phyloP scores from a whole-genome alignment of 768 basidiomycete species.

The Termitomyces sp. region DNA sequence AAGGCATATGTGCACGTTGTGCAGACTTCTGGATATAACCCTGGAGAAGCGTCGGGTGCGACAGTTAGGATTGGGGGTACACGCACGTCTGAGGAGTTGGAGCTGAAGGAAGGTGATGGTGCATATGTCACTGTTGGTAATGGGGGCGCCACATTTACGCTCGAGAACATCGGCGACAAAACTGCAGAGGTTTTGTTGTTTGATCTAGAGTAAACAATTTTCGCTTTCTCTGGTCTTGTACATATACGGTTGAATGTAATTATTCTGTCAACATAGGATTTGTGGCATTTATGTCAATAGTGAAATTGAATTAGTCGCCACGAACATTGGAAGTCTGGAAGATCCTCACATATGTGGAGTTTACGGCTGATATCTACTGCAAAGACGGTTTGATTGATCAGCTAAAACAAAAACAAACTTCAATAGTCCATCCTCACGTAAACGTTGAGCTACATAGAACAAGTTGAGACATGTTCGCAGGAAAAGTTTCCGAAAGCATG shows the following conservation, averaged over 20 bases:
- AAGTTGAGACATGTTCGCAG: background rate
- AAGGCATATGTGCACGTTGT: slow-evolving; percentile 85
- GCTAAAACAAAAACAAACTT: too few relatives aligned
- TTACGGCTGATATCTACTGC: too few relatives aligned
- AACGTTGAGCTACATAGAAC: background rate
- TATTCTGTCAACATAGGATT: background rate
- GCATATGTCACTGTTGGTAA: slow-evolving; percentile 59
- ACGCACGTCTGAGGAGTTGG: slow-evolving; percentile 30
- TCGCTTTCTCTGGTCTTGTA: background rate
- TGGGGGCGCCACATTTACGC: slow-evolving; percentile 31
- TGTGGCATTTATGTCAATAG: background rate
- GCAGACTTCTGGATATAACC: slow-evolving; percentile 79
- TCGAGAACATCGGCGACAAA: slow-evolving; percentile 60
- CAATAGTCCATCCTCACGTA: background rate
- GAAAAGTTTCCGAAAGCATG: background rate
- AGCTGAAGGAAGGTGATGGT: slow-evolving; percentile 83
- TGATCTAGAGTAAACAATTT: slow-evolving; percentile 48
- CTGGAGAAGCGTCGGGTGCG: slow-evolving; percentile 48
- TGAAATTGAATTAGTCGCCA: background rate
- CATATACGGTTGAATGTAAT: background rate
- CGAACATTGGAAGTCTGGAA: background rate
- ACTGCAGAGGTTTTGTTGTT: slow-evolving; percentile 77
- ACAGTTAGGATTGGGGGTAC: slow-evolving; percentile 43
- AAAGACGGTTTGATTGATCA: too few relatives aligned
- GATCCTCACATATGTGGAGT: background rate